These are phyloP conservation scores for Trichoderma sp. DNA, from an alignment of 2,329 filamentous ascomycete species.

Conservation along the genomic window DNA sequence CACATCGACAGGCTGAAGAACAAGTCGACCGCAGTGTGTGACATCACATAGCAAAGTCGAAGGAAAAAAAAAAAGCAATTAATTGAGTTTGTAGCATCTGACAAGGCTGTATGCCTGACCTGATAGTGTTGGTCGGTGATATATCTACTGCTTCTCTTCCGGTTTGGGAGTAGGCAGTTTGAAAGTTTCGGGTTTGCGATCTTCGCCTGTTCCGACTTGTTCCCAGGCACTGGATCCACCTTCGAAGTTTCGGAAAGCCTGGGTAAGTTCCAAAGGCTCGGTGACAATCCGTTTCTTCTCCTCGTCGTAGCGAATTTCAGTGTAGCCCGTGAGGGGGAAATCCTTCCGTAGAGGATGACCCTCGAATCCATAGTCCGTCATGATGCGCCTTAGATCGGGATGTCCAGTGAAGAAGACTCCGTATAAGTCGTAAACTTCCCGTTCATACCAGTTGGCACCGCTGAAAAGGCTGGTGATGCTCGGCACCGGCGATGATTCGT, in stretches of 20 bases:
- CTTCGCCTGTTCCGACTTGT: constrained; percentile 67
- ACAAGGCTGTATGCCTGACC: not conserved
- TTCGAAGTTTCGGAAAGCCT: constrained; percentile 98
- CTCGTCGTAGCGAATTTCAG: constrained; percentile 96
- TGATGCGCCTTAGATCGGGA: constrained; percentile 93
- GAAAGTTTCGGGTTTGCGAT: constrained; percentile 83
- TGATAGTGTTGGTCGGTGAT: too few species aligned
- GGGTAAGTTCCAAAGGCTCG: constrained; percentile 94
- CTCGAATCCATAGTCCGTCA: constrained; percentile 99
- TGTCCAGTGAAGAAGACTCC: constrained; percentile 96
- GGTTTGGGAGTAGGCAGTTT: constrained; percentile 95
- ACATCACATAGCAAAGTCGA: not conserved
- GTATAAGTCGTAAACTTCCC: constrained; percentile 96
- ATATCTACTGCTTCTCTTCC: constrained; percentile 76
- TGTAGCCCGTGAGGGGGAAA: constrained; percentile 97
- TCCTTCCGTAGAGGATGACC: constrained; percentile 97
- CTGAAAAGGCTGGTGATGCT: constrained; percentile 85
- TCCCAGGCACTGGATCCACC: constrained; percentile 75
- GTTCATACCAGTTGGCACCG: constrained; percentile 98
- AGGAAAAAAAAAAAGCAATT: not conserved
- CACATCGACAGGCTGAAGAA: not conserved
- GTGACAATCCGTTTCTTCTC: constrained; percentile 99
- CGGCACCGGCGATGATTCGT: constrained; percentile 91
- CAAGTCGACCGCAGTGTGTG: not conserved
- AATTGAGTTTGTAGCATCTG: not conserved